Base-by-base conservation (phyloP, 257 asterid genomes). In the Fraxinus americana region DNA sequence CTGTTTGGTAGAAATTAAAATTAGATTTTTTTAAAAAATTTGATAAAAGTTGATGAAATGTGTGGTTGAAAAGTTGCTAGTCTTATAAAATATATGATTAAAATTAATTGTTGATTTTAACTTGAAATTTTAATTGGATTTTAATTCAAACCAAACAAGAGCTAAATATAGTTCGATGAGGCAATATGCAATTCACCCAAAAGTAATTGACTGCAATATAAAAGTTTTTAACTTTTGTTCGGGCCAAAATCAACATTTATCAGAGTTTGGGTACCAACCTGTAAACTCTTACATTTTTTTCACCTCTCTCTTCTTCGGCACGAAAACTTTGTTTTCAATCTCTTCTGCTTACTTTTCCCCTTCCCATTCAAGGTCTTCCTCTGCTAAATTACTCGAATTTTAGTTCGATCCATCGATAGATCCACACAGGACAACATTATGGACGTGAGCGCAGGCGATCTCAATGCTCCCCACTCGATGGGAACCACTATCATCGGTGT, bases 401-500 rank as follows among this genome's bases (percentile, higher is more conserved):
- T 7, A 23, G 27, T 59, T 59, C 67, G 4, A 59, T 73, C 77
- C 74, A 57, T 57, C 72, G n/a, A 38, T 73, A 75, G 76, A 57
- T 80, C 34, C 17, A 14, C 19, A 69, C 72, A 11, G 43, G 16
- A 67, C 41, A 0, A 59, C 65, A 74, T 4, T 79, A 92, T 92
- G 97, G 94, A 92, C 78, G 52, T 82, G 79, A 82, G 70, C 21
- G 67, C 82, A 32, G 80, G 82, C 76, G 92, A 92, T 85, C 87
- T 90, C 43, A 86, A 86, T 59, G 88, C 87, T 43, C 92, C 96
- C 0, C 94, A 91, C 81, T 92, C 97, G 69, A 93, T 92, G 92
- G 97, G 98, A 38, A 93, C 98, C 73, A 93, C 98, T 80, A 93
- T 91, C 79, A 93, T 93, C 77, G 98, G 96, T 72, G 95, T 93